Evolutionary conservation across 495 filamentous ascomycete genomes (phyloP).

Genomic region (Xylaria castorea): DNA sequence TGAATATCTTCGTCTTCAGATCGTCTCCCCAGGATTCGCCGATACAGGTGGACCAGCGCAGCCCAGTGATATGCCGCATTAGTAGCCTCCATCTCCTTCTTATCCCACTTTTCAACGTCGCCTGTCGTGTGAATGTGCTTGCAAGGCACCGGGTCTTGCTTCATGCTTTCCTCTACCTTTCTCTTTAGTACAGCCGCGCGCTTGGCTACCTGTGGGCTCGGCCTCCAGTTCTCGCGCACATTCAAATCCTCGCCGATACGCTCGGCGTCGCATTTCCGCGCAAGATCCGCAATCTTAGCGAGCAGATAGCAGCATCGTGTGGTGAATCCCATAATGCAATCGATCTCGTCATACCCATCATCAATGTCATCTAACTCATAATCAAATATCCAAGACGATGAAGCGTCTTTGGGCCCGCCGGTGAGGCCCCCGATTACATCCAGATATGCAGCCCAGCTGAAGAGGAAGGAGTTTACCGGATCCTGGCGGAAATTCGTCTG

Average conservation of each 20-base stretch:
- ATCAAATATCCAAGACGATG: slow-evolving; percentile 49
- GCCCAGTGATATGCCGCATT: slow-evolving; percentile 84
- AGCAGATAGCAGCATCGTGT: slow-evolving; percentile 73
- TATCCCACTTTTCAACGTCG: slow-evolving; percentile 58
- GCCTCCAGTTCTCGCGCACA: slow-evolving; percentile 60
- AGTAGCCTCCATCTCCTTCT: slow-evolving; percentile 74
- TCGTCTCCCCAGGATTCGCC: slow-evolving; percentile 70
- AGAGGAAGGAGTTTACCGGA: slow-evolving; percentile 78
- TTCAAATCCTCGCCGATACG: slow-evolving; percentile 53
- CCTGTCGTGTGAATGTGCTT: slow-evolving; percentile 56
- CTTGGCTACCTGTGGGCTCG: slow-evolving; percentile 57
- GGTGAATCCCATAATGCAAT: slow-evolving; percentile 84
- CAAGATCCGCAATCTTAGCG: slow-evolving; percentile 74
- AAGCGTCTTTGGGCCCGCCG: slow-evolving; percentile 54
- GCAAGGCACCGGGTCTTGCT: slow-evolving; percentile 49
- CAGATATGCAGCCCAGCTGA: slow-evolving; percentile 85
- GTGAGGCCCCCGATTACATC: slow-evolving; percentile 81
- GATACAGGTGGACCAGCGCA: slow-evolving; percentile 77
- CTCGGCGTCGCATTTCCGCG: slow-evolving; percentile 71
- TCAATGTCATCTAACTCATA: slow-evolving; percentile 57
- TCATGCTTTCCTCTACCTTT: slow-evolving; percentile 58
- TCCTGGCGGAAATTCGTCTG: slow-evolving; percentile 61
- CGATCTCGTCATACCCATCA: slow-evolving; percentile 68
- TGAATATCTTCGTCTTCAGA: slow-evolving; percentile 65
- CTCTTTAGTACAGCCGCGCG: slow-evolving; percentile 63